A percentile compares a stretch with the other conserved stretches of the same genome.
phyloP scores from a whole-genome alignment of 2,329 filamentous ascomycete genomes.

The Aphanoascus verrucosus region DNA sequence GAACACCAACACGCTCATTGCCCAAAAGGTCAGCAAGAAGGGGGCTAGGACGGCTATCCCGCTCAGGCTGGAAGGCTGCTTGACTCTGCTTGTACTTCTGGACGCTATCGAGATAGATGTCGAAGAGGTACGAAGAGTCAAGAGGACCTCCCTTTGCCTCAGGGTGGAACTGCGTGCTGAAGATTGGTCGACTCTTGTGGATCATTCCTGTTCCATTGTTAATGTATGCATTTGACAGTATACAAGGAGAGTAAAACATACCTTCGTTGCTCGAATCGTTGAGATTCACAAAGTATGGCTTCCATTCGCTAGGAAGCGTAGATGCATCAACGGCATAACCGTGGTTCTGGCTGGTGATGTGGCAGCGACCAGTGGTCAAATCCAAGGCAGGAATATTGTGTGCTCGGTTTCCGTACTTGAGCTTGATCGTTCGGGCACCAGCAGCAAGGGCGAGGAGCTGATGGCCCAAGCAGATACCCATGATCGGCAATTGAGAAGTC shows the following conservation, averaged over 20 bases:
- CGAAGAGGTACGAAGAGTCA: conserved; percentile 91
- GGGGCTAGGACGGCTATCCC: conserved; percentile 78
- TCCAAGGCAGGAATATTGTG: conserved; percentile 97
- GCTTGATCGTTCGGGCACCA: conserved; percentile 84
- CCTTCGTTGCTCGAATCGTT: conserved; percentile 97
- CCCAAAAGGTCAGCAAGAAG: conserved; percentile 81
- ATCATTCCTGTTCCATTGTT: conserved; percentile 54
- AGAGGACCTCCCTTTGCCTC: conserved; percentile 96
- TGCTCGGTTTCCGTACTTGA: conserved; percentile 98
- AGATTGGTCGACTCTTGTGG: conserved; percentile 90
- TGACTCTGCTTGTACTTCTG: conserved; percentile 79
- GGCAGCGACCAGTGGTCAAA: conserved; percentile 89
- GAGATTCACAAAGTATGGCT: conserved; percentile 96
- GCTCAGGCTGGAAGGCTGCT: conserved; percentile 55
- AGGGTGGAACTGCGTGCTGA: conserved; percentile 97
- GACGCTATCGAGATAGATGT: conserved; percentile 88
- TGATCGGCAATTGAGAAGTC: conserved; percentile 78
- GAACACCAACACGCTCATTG: conserved; percentile 89
- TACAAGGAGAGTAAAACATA: conserved; percentile 22
- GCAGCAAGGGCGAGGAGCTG: conserved; percentile 85
- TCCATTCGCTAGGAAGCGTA: conserved; percentile 76
- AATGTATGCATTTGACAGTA: background rate
- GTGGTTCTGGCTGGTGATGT: conserved; percentile 98
- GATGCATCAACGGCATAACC: conserved; percentile 86
- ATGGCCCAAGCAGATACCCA: conserved; percentile 96